phyloP scores from a whole-genome alignment of 495 filamentous ascomycete genomes.

The Aspergillus indologenus region DNA sequence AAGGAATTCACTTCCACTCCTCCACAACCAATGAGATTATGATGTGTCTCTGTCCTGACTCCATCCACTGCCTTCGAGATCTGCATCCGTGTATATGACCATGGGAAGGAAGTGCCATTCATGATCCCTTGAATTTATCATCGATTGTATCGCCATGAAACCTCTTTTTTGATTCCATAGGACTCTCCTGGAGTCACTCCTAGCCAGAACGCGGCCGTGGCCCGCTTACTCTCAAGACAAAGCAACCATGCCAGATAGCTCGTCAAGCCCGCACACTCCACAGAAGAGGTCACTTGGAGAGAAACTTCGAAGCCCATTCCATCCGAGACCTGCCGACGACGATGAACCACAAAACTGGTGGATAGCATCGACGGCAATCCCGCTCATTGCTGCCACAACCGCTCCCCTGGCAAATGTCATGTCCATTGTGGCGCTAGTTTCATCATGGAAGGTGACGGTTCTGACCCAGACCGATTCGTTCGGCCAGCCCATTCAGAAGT shows the following conservation, averaged over 20 bases:
- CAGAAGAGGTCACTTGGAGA: not conserved
- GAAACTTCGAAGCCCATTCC: constrained; percentile 22
- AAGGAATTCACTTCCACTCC: not conserved
- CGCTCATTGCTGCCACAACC: constrained; percentile 67
- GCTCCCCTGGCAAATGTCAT: constrained; percentile 73
- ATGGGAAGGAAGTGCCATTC: not conserved
- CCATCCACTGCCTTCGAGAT: not conserved
- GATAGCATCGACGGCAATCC: constrained; percentile 75
- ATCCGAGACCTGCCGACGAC: constrained; percentile 46
- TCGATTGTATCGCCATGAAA: not conserved
- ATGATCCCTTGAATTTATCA: not conserved
- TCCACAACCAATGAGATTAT: not conserved
- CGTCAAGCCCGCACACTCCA: too few species aligned
- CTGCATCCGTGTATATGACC: not conserved
- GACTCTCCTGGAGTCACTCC: not conserved
- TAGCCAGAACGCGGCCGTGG: not conserved
- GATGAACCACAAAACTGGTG: constrained; percentile 63
- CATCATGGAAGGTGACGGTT: constrained; percentile 57
- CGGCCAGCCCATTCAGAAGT: constrained; percentile 37
- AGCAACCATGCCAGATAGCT: not conserved
- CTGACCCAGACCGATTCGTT: constrained; percentile 24
- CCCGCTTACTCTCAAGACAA: too few species aligned
- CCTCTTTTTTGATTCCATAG: not conserved
- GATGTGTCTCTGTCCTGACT: not conserved
- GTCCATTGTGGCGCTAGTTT: constrained; percentile 70